phyloP scores from a whole-genome alignment of 495 filamentous ascomycete genomes.

The Trichoderma gamsii region DNA sequence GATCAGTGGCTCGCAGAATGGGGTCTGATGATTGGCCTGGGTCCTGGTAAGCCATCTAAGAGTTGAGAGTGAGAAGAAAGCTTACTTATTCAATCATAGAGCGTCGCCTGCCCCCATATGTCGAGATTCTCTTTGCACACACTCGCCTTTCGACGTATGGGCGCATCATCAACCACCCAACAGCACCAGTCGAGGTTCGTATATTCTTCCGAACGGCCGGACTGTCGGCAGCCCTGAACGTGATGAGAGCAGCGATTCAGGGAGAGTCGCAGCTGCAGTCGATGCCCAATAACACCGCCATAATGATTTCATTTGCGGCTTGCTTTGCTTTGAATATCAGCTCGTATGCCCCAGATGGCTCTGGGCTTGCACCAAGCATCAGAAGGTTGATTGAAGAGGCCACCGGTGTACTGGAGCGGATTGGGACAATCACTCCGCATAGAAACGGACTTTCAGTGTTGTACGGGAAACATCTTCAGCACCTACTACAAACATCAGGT shows the following conservation, averaged over 20 bases:
- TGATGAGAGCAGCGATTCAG: conserved; percentile 67
- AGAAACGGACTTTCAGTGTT: conserved; percentile 56
- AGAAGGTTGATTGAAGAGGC: conserved; percentile 63
- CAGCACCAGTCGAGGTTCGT: conserved; percentile 61
- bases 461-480: conserved; percentile 56
- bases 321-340: conserved; percentile 63
- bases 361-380: conserved; percentile 60
- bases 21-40: conserved; percentile 53
- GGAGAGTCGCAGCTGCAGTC: conserved; percentile 62
- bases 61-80: neutral
- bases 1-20: conserved; percentile 56
- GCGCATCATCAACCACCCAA: conserved; percentile 67
- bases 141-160: conserved; percentile 67
- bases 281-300: conserved; percentile 73
- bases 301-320: conserved; percentile 71
- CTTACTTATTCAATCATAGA: conserved; percentile 30
- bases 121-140: conserved; percentile 68
- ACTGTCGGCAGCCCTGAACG: conserved; percentile 63
- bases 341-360: conserved; percentile 49
- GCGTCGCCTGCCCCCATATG: conserved; percentile 60
- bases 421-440: conserved; percentile 57
- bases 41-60: conserved; percentile 37
- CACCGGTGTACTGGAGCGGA: conserved; percentile 60
- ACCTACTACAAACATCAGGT: conserved; percentile 41
- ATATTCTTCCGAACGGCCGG: conserved; percentile 64